Conservation (phyloP, 1,284 basidiomycete genomes). For the Leucoagaricus sp. region DNA sequence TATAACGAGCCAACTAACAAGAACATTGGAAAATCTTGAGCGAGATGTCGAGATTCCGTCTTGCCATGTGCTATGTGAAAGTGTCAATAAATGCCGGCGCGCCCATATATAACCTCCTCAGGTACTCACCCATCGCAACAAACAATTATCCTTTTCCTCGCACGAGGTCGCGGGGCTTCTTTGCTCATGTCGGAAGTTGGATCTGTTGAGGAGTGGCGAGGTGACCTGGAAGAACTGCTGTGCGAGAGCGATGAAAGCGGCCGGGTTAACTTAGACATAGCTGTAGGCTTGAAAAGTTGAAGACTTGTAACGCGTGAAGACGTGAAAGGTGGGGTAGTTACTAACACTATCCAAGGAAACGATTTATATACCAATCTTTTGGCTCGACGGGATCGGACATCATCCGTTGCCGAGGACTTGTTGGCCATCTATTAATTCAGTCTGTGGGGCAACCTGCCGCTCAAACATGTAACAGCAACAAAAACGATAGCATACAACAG, state of each 20-base stretch:
- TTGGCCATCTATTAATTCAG: background rate
- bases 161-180: constrained; percentile 20
- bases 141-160: constrained; percentile 61
- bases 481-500: background rate
- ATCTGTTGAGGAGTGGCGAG: constrained; percentile 27
- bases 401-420: constrained; percentile 1
- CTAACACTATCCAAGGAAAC: background rate
- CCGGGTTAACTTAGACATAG: constrained; percentile 3
- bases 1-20: constrained; percentile 39
- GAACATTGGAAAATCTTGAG: constrained; percentile 63
- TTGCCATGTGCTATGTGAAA: constrained; percentile 40
- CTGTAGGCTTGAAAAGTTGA: background rate
- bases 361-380: background rate
- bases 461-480: constrained; percentile 4
- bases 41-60: constrained; percentile 50
- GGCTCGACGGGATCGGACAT: background rate
- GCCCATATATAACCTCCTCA: background rate
- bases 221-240: constrained; percentile 28
- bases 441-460: background rate
- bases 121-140: constrained; percentile 68
- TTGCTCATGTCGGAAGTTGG: constrained; percentile 18
- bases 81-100: constrained; percentile 7
- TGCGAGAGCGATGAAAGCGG: background rate
- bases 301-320: background rate
- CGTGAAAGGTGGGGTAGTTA: background rate